Evolutionary conservation across 2,329 filamentous ascomycete genomes (phyloP), one percentile per base, ranked within the genome.

Genomic region (Fusarium pseudonygamai): DNA sequence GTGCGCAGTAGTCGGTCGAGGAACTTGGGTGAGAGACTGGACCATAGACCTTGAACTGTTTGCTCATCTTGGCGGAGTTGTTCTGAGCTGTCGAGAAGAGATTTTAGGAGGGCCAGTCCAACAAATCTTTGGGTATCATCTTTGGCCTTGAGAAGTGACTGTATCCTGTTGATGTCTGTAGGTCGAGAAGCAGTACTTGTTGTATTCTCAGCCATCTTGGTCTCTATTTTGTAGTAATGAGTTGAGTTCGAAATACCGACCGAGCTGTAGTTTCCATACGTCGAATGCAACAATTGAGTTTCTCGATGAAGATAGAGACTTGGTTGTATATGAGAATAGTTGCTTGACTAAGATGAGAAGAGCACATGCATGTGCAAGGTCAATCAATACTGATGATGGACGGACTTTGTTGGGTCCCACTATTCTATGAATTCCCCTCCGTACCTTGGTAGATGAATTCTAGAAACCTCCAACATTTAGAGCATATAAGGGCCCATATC

Each of bases 101-200:
- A 88, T 76, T 90, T 92, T 57, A 93, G 84, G 28, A 93, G 84
- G 3, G 90, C 89, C 28, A 93, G 83, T 13, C 90, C 91, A 43
- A 92, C 90, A 73, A 93, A 93, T 76, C 89, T 87, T 26, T 90
- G 89, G 1, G 91, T 93, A 78, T 93, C 91, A 77, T 92, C 87
- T 68, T 89, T 90, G 60, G 88, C 81, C 60, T 84, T 83, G 39
- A 93, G 85, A 6, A 92, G 84, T 4, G 83, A 76, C 71, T 88
- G 83, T 60, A 92, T 86, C 75, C 87, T 88, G 57, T 85, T 81
- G 58, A 83, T 61, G 61, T 77, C 79, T 42, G 73, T 71, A 11
- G 65, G 46, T 46, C 61, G 67, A 26, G 75, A 62, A 32, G 66
- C 26, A 56, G 56, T 32, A 55, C 49, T 50, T 37, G 62, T 42